These are phyloP conservation scores for Coprinopsis sp. DNA, from an alignment of 768 basidiomycete genomes.

Conservation along the genomic window DNA sequence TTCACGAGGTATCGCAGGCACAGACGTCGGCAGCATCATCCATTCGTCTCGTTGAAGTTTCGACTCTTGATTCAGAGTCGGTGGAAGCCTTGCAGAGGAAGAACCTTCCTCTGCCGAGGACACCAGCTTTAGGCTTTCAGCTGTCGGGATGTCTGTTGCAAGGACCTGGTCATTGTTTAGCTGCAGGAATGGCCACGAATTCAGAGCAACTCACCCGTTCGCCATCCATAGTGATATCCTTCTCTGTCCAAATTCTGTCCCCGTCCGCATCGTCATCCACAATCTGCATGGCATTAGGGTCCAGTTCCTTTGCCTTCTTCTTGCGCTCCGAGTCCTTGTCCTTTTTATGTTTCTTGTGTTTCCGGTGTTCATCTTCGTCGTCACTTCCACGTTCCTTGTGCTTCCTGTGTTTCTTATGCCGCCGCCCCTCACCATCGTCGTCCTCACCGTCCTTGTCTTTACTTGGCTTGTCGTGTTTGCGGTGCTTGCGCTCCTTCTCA, in stretches of 20 bases:
- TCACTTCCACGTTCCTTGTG: slow-evolving; percentile 23
- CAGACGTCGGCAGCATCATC: slow-evolving; percentile 65
- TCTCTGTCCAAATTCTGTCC: slow-evolving; percentile 83
- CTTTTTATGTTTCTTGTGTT: slow-evolving; percentile 14
- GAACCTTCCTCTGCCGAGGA: slow-evolving; percentile 51
- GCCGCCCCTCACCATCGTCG: slow-evolving; percentile 20
- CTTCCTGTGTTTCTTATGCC: slow-evolving; percentile 14
- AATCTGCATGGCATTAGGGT: slow-evolving; percentile 40
- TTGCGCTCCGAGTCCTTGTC: slow-evolving; percentile 33
- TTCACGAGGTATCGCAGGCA: slow-evolving; percentile 23
- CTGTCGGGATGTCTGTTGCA: slow-evolving; percentile 71
- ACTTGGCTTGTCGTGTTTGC: slow-evolving; percentile 25
- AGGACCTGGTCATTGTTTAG: slow-evolving; percentile 40
- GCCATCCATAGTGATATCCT: slow-evolving; percentile 76
- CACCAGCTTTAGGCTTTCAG: slow-evolving; percentile 63
- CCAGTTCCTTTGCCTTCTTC: slow-evolving; percentile 25
- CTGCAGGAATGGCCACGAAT: slow-evolving; percentile 2
- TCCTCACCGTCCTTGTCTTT: slow-evolving; percentile 33
- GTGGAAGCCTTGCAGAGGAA: slow-evolving; percentile 45
- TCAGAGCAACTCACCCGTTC: slow-evolving; percentile 51
- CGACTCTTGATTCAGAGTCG: slow-evolving; percentile 41
- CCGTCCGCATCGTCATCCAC: slow-evolving; percentile 73
- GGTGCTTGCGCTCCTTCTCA: slow-evolving; percentile 13
- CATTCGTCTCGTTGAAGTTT: slow-evolving; percentile 73
- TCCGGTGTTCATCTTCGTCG: slow-evolving; percentile 32